Evolutionary conservation across 176 grass and related monocot genomes (phyloP).

Genomic region (Paspalum vaginatum): DNA sequence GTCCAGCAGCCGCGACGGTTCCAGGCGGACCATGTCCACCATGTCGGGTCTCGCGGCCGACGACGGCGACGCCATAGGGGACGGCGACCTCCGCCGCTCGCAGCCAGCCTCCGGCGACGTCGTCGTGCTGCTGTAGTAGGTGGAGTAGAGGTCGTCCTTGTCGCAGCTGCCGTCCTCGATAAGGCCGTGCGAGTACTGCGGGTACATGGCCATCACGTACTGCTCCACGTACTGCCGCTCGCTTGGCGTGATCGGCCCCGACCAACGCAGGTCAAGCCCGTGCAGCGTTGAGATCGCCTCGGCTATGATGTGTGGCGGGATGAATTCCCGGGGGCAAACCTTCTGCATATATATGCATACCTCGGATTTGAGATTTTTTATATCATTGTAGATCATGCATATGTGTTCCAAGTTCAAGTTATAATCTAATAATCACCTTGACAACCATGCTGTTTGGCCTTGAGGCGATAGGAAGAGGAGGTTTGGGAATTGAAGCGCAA

Average conservation of each 20-base stretch:
- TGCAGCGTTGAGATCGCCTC: constrained; percentile 75
- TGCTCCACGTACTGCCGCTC: constrained; percentile 73
- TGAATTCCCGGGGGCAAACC: constrained; percentile 69
- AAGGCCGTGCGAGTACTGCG: constrained; percentile 78
- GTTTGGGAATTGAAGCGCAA: constrained; percentile 27
- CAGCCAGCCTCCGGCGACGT: constrained; percentile 5
- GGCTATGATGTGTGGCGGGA: constrained; percentile 71
- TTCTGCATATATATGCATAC: constrained; percentile 40
- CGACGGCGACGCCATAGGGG: constrained; percentile 14
- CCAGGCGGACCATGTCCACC: constrained; percentile 46
- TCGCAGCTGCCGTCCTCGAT: constrained; percentile 53
- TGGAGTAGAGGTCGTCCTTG: constrained; percentile 61
- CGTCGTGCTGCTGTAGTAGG: constrained; percentile 33
- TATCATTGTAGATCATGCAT: no score
- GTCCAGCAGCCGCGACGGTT: constrained; percentile 68
- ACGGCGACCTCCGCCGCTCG: not conserved
- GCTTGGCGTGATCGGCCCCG: constrained; percentile 66
- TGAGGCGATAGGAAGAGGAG: constrained; percentile 29
- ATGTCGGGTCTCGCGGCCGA: constrained; percentile 28
- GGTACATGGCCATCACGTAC: constrained; percentile 72
- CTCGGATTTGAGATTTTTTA: no score
- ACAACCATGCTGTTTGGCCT: constrained; percentile 81
- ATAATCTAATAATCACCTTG: constrained; percentile 36
- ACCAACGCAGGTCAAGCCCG: constrained; percentile 72
- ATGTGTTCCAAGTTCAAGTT: not conserved